Evolutionary conservation across 2,329 filamentous ascomycete genomes (phyloP), one percentile per base, ranked within the genome.

Genomic region (Aspergillus proliferans): DNA sequence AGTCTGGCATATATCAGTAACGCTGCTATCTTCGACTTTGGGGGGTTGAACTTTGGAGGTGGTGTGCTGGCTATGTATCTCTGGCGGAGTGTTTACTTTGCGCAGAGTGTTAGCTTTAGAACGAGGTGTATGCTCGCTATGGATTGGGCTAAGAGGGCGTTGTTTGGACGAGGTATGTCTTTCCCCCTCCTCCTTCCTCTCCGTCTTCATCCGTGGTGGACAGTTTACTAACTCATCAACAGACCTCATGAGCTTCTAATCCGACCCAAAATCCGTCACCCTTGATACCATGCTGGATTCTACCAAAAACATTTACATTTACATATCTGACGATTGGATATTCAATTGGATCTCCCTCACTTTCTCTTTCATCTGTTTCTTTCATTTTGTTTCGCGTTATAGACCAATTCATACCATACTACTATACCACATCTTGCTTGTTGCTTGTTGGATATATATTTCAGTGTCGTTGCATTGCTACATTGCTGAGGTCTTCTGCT

Each of bases 71-170:
- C 91, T 0, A 92, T 97, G 44, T 98, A 98, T 68, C 82, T 95
- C 30, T 98, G 93, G 93, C 78, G 93, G 53, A 91, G 88, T 56
- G 86, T 96, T 12, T 98, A 98, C 72, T 98, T 98, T 74, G 90
- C 93, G 10, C 89, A 98, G 76, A 95, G 89, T 64, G 93, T 98
- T 43, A 96, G 91, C 70, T 79, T 97, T 51, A 78, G 93, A 58
- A 98, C 93, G 22, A 82, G 92, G 54, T 81, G 89, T 56, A 71
- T 98, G 63, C 77, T 98, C 70, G 90, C 90, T 15, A 96, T 98
- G 93, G 93, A 98, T 69, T 98, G 93, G 93, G 85, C 83, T n/a
- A 98, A 97, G 81, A 80, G 94, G 66, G 88, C 89, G 10, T 71
- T 98, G 19, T 98, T 98, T 74, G 93, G 93, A 58, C 81, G 93